These are phyloP conservation scores for Trichoderma koningiopsis DNA, from an alignment of 2,329 filamentous ascomycete genomes.

Conservation along the genomic window DNA sequence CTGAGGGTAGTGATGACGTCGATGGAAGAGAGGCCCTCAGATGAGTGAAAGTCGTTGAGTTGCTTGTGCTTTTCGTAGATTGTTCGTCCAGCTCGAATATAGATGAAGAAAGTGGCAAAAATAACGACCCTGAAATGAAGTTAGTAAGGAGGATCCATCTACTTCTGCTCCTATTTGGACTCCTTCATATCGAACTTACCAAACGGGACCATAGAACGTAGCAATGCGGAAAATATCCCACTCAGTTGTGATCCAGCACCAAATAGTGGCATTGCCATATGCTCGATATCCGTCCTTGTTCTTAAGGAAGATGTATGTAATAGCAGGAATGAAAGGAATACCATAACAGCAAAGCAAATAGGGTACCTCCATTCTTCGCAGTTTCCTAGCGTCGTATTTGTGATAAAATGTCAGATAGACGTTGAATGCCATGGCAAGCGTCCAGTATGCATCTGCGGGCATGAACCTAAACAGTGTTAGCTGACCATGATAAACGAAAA, in stretches of 20 bases:
- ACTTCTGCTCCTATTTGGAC: background rate
- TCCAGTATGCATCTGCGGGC: constrained; percentile 75
- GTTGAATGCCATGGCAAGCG: constrained; percentile 79
- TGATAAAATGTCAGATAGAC: constrained; percentile 80
- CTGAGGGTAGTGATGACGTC: constrained; percentile 54
- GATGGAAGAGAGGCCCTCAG: constrained; percentile 46
- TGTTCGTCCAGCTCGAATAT: constrained; percentile 64
- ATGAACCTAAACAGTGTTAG: constrained; percentile 65
- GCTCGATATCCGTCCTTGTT: constrained; percentile 55
- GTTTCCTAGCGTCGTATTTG: constrained; percentile 65
- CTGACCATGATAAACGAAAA: background rate
- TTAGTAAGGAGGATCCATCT: background rate
- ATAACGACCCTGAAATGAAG: constrained; percentile 57
- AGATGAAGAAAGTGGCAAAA: constrained; percentile 63
- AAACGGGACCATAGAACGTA: constrained; percentile 73
- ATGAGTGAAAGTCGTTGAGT: constrained; percentile 57
- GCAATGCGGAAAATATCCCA: constrained; percentile 75
- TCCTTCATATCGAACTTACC: constrained; percentile 48
- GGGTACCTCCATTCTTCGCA: constrained; percentile 69
- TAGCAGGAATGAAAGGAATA: constrained; percentile 67
- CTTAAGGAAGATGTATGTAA: constrained; percentile 67
- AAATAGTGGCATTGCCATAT: constrained; percentile 75
- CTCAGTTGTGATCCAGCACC: constrained; percentile 73
- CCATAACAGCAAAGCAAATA: constrained; percentile 74
- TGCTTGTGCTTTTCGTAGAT: constrained; percentile 69